Percentiles rank a stretch among this genome's conserved stretches.
These are phyloP conservation scores for Eimeria brunetti DNA, from an alignment of 169 alveolate species.

Conservation along the genomic window DNA sequence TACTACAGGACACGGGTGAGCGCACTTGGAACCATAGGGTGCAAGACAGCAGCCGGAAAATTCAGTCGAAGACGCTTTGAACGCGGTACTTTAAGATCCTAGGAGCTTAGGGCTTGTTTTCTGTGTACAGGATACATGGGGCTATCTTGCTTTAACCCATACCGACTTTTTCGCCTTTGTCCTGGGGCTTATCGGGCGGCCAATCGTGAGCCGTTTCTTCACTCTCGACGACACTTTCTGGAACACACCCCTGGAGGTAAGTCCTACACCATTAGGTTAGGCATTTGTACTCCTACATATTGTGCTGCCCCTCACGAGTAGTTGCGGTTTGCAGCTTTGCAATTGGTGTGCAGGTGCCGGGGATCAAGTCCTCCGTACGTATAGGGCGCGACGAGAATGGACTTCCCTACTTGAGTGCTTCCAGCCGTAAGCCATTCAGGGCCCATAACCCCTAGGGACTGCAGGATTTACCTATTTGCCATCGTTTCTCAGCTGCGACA, in stretches of 20 bases:
- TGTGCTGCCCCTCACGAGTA: not conserved
- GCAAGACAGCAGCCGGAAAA: not conserved
- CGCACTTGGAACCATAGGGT: not conserved
- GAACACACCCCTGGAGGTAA: conserved; percentile 36
- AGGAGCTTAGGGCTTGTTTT: not conserved
- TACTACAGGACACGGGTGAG: conserved; percentile 29
- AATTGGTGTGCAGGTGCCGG: conserved; percentile 9
- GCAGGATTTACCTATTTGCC: not conserved
- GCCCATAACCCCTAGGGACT: not conserved
- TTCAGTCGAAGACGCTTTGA: not conserved
- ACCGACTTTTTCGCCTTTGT: conserved; percentile 55
- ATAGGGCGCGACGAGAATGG: conserved; percentile 22
- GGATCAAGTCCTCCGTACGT: conserved; percentile 2
- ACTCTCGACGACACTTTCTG: conserved; percentile 16
- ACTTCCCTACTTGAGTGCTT: conserved; percentile 35
- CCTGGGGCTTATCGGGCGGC: conserved; percentile 14
- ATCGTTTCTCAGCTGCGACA: not conserved
- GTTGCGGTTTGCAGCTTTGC: not conserved
- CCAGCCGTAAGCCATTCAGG: conserved; percentile 26
- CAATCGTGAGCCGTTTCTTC: conserved; percentile 13
- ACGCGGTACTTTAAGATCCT: not conserved
- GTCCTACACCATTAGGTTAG: not conserved
- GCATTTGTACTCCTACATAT: not conserved
- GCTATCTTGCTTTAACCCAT: not conserved
- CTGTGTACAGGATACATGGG: not conserved